Percentiles rank a stretch among this genome's conserved stretches.
Conservation (phyloP, 768 basidiomycete species). For the Xanthoconium purpureum region DNA sequence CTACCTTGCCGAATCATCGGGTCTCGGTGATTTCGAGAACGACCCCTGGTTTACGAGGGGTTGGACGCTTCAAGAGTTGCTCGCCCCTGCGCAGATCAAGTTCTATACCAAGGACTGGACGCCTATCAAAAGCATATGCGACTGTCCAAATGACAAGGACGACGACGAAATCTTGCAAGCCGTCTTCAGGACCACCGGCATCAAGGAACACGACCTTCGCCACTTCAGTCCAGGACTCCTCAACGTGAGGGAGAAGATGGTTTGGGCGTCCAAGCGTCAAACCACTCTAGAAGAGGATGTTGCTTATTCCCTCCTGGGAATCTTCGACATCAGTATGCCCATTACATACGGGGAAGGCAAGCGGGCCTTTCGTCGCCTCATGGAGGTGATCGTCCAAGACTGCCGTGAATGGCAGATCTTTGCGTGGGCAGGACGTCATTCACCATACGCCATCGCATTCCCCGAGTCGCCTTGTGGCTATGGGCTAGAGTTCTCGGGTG, state of each 20-base stretch:
- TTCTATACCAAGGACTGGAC: slow-evolving; percentile 5
- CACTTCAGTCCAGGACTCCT: slow-evolving; percentile 7
- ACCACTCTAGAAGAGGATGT: slow-evolving; percentile 1
- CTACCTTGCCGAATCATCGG: neutral
- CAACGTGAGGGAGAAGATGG: slow-evolving; percentile 9
- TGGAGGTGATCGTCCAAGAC: slow-evolving; percentile 4
- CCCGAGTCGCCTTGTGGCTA: slow-evolving; percentile 5
- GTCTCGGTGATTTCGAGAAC: neutral
- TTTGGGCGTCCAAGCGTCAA: slow-evolving; percentile 7
- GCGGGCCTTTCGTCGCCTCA: slow-evolving; percentile 8
- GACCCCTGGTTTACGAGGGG: slow-evolving; percentile 8
- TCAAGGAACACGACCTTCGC: neutral
- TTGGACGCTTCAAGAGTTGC: slow-evolving; percentile 12
- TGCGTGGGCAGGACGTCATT: slow-evolving; percentile 6
- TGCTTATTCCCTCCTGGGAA: slow-evolving; percentile 6
- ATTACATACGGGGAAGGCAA: slow-evolving; percentile 11
- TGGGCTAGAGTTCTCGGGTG: neutral
- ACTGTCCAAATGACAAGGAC: slow-evolving; percentile 4
- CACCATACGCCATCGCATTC: slow-evolving; percentile 2
- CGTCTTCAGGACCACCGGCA: neutral
- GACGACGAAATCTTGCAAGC: neutral
- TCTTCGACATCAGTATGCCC: slow-evolving; percentile 8
- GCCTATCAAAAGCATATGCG: neutral
- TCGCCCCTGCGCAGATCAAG: slow-evolving; percentile 3
- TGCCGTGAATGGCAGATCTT: slow-evolving; percentile 11